A percentile compares a stretch with the other conserved stretches of the same genome.
Conservation (phyloP, 2,329 filamentous ascomycete genomes). For the Clarireedia homoeocarpa region DNA sequence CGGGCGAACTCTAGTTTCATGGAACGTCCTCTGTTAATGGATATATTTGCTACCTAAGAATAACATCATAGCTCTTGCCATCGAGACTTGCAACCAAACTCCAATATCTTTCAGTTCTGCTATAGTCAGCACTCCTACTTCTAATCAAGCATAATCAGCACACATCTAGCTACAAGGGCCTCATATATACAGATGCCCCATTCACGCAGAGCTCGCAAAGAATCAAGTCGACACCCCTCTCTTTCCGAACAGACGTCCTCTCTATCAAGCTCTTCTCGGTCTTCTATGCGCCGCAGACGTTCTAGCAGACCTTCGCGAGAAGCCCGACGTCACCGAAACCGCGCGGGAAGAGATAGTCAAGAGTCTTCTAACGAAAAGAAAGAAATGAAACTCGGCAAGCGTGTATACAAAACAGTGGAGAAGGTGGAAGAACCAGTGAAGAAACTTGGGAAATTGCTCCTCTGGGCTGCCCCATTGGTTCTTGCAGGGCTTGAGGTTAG, state of each 20-base stretch:
- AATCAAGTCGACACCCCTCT: not conserved
- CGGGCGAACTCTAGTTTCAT: not conserved
- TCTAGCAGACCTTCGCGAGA: not conserved
- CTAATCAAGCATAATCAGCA: not conserved
- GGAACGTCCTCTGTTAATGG: not conserved
- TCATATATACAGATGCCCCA: not conserved
- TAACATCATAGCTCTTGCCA: not conserved
- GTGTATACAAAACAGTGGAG: not conserved
- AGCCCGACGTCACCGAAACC: not conserved
- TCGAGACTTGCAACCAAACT: not conserved
- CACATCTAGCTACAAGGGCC: not conserved
- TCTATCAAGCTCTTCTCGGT: not conserved
- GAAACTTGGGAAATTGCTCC: conserved; percentile 5
- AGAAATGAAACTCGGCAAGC: not conserved
- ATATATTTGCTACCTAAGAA: not conserved
- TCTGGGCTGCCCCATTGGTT: conserved; percentile 1
- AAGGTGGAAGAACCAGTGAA: conserved; percentile 7
- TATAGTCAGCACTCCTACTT: not conserved
- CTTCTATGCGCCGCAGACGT: not conserved
- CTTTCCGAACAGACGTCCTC: conserved; percentile 1
- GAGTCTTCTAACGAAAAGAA: not conserved
- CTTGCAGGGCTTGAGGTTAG: conserved; percentile 3
- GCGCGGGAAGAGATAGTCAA: not conserved
- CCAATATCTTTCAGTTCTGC: too few species aligned
- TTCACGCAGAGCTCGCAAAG: not conserved